Evolutionary conservation across 169 alveolate genomes (phyloP), one percentile per base, ranked within the genome.

Genomic region (Plasmodium ovale): DNA sequence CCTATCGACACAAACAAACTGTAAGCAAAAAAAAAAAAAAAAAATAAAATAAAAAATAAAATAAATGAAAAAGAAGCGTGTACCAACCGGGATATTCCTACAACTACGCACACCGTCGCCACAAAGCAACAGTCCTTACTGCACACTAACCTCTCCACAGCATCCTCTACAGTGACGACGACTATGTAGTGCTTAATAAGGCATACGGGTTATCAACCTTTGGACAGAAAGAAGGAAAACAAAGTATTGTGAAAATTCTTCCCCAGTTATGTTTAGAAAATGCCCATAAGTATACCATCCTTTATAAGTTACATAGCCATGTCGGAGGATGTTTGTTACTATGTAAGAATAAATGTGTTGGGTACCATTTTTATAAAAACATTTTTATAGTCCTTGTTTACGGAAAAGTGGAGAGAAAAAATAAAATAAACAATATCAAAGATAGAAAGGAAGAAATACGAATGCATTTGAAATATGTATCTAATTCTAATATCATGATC

Each of bases 371-470:
- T 5, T 79, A 79, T 49, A 47, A 68, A 12, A 79, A 79, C 51
- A 62, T 69, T 23, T 79, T 79, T 68, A 25, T 79, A 79, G 39
- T 71, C 0, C 64, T 79, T 47, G 89, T 79, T 6, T 79, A 79
- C 39, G 89, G 89, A 3, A 49, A 58, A 4, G 39, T 79, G n/a
- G 58, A 79, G 51, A 65, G 31, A 19, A 37, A 35, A 14, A 53
- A 64, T 9, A 64, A 79, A 47, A 56, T 16, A 23, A 19, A 27
- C 33, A n/a, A 64, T 31, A n/a, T n/a, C n/a, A n/a, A n/a, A n/a
- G n/a, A n/a, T n/a, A n/a, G n/a, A n/a, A n/a, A n/a, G n/a, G n/a
- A n/a, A n/a, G 53, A 79, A 62, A 49, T 79, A 51, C 60, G 64
- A 14, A 33, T 79, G 19, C 29, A 69, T 27, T 68, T 79, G 9